Base-by-base conservation (phyloP, 78 protist species). In the Dictyostelium brefeldianum region DNA sequence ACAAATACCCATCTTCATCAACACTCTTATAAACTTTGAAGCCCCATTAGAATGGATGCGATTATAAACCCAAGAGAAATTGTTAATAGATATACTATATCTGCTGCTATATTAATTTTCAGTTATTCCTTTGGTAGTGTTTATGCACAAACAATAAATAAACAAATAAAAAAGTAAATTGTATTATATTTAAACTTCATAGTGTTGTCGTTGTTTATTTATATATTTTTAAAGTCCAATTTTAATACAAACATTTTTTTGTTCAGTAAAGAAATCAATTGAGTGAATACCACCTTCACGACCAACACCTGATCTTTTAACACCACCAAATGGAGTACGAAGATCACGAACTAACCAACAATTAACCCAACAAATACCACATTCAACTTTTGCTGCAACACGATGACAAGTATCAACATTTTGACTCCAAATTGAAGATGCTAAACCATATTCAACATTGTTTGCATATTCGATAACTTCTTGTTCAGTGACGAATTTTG, bases 291-390 rank as follows among this genome's bases (percentile, higher is more conserved):
- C 98, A 62, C 97, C 96, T 41, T 97, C 99, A 14, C 99, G 81
- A 14, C 99, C 99, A 41, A 96, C 65, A 29, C 99, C 99, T 2
- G 96, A 79, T 54, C 46, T 48, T 70, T 90, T 90, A 48, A 46
- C 50, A 48, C 95, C 95, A 7, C 95, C 95, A 64, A 90, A 90
- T 59, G 95, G 95, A 29, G 89, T 80, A 22, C 89, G 43, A 9
- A 90, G 25, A 75, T 90, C 95, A 20, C 95, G 62, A 41, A 95
- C 57, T 89, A 97, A 53, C 98, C 98, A 98, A 80, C 98, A 96
- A 67, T 98, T 98, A 47, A 97, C 94, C 98, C 98, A 97, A 54
- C 96, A 96, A 6, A 96, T 96, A 22, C 99, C 98, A 4, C 80
- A 91, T 17, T 97, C 93, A 14, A 97, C 43, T 20, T 56, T 50